Evolutionary conservation across 2,329 filamentous ascomycete species (phyloP).

Genomic region (Aspergillus novofumigatus): DNA sequence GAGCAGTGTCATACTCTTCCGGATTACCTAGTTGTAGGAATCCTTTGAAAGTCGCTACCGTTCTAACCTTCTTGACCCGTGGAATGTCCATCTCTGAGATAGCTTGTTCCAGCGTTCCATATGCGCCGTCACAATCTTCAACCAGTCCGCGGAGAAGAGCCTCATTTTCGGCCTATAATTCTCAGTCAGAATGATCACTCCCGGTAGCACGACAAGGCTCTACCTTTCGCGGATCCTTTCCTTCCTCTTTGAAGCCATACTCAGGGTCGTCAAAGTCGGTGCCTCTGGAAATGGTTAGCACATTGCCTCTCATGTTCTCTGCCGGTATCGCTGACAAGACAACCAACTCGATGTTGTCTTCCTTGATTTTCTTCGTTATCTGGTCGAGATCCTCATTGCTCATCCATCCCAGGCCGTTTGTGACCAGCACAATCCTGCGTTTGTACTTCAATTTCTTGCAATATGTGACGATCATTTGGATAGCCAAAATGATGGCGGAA

Average conservation of each 20-base stretch:
- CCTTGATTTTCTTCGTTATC: slow-evolving; percentile 70
- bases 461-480: slow-evolving; percentile 76
- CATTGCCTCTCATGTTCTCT: neutral
- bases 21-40: slow-evolving; percentile 74
- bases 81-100: slow-evolving; percentile 75
- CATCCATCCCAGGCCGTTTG: slow-evolving; percentile 71
- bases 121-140: slow-evolving; percentile 65
- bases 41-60: slow-evolving; percentile 76
- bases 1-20: slow-evolving; percentile 65
- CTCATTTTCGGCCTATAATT: slow-evolving; percentile 65
- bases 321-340: slow-evolving; percentile 59
- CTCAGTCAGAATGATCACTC: neutral
- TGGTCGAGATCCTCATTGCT: slow-evolving; percentile 66
- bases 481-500: slow-evolving; percentile 79
- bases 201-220: neutral
- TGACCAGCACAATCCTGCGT: slow-evolving; percentile 77
- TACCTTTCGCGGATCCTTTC: slow-evolving; percentile 70
- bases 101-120: slow-evolving; percentile 82
- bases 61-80: slow-evolving; percentile 68
- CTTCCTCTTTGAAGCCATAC: slow-evolving; percentile 87
- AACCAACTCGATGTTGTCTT: slow-evolving; percentile 70
- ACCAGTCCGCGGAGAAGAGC: slow-evolving; percentile 59
- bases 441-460: slow-evolving; percentile 80
- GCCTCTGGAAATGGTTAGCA: slow-evolving; percentile 53
- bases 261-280: slow-evolving; percentile 91